Conservation (phyloP, 192 early-diverging fungal species). For the Obelidium mucronatum region DNA sequence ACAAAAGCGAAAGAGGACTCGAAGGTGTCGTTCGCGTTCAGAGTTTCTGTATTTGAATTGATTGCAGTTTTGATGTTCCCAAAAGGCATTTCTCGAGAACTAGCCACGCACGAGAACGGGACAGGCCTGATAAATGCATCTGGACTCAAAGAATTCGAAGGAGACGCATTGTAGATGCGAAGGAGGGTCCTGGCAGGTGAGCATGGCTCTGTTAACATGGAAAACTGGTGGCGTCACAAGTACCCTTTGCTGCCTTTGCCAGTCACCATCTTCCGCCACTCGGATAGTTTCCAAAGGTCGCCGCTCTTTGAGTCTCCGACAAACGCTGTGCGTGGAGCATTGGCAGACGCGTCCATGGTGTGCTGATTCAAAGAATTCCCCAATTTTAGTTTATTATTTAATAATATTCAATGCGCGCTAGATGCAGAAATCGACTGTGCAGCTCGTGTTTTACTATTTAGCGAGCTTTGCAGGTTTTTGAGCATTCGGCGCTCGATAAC, state of each 20-base stretch:
- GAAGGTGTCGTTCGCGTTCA: neutral
- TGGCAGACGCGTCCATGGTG: neutral
- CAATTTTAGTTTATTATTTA: no score
- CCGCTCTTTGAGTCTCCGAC: constrained; percentile 45
- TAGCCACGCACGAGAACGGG: constrained; percentile 42
- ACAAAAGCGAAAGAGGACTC: constrained; percentile 34
- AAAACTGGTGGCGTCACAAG: neutral
- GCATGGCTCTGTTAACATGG: no score
- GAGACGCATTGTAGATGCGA: constrained; percentile 38
- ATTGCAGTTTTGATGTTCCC: neutral
- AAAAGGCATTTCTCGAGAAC: constrained; percentile 29
- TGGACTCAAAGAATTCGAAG: neutral
- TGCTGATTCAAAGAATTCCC: no score
- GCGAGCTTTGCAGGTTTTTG: constrained; percentile 7
- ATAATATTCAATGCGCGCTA: no score
- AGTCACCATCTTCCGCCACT: constrained; percentile 49
- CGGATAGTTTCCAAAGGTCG: constrained; percentile 35
- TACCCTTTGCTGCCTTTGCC: constrained; percentile 37
- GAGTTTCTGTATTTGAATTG: neutral
- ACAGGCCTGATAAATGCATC: constrained; percentile 26
- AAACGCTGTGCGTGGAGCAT: constrained; percentile 39
- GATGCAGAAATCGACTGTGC: no score
- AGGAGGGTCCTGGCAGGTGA: constrained; percentile 42
- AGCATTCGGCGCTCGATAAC: constrained; percentile 18
- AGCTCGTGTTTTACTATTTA: no score